phyloP scores from a whole-genome alignment of 2,329 filamentous ascomycete genomes.

The Stemphylium vesicarium region DNA sequence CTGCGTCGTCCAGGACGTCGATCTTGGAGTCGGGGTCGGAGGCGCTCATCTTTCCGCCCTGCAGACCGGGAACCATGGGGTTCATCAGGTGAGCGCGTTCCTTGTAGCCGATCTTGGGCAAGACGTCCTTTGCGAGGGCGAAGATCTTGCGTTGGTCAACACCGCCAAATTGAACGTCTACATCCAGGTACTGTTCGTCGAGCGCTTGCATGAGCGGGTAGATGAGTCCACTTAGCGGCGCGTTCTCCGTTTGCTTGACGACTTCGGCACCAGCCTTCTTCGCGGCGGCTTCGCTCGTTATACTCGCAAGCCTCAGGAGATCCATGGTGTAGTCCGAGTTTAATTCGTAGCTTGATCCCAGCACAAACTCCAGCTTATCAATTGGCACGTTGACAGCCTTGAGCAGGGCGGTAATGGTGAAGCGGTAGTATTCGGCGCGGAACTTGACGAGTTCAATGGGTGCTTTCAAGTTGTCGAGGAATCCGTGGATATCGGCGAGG shows the following conservation, averaged over 20 bases:
- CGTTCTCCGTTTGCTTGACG: conserved; percentile 87
- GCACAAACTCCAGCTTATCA: conserved; percentile 80
- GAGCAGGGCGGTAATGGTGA: conserved; percentile 75
- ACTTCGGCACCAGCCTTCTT: conserved; percentile 92
- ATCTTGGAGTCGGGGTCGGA: conserved; percentile 83
- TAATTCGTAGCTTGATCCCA: conserved; percentile 82
- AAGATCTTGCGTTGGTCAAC: conserved; percentile 90
- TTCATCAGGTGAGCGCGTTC: conserved; percentile 77
- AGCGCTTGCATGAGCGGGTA: conserved; percentile 90
- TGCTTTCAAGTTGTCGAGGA: conserved; percentile 83
- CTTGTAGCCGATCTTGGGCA: conserved; percentile 85
- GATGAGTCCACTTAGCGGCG: conserved; percentile 74
- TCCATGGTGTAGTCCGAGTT: conserved; percentile 80
- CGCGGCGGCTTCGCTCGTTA: conserved; percentile 79
- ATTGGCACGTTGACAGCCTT: conserved; percentile 79
- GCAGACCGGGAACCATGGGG: conserved; percentile 87
- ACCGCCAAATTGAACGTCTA: conserved; percentile 83
- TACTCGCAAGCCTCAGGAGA: conserved; percentile 74
- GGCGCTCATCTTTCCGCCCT: conserved; percentile 79
- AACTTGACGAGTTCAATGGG: conserved; percentile 85
- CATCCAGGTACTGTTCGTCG: conserved; percentile 81
- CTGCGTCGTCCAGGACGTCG: conserved; percentile 82
- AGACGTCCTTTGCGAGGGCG: conserved; percentile 79
- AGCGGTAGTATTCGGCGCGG: conserved; percentile 83
- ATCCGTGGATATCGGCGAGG: conserved; percentile 69